Evolutionary conservation across 108 stramenopile genomes (phyloP), one percentile per base, ranked within the genome.

Genomic region (Cyclotella cryptica): DNA sequence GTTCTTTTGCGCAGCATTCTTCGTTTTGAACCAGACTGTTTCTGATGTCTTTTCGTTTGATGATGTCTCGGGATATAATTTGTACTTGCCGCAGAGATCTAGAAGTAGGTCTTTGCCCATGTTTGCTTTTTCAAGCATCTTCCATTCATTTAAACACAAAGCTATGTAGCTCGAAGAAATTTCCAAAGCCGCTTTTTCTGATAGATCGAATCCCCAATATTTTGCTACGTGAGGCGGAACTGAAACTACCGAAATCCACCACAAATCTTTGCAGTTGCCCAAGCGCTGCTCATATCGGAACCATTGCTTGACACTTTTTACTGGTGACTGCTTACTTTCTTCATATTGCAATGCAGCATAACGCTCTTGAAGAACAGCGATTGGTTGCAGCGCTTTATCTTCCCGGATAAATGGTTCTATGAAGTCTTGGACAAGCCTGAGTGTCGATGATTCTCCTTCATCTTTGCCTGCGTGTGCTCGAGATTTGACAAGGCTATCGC

Each of bases 1-100:
- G 26, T 65, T 79, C 43, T 70, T 79, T 64, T 66, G 69, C 6
- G 78, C 69, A 13, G 41, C 70, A 14, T 44, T 66, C 45, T 79
- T 79, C 4, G 47, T 66, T 72, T 79, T 79, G 78, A 79, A 79
- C 44, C 15, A 61, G 10, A 62, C 7, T 61, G 41, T 58, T 57
- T 43, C 70, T 44, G 15, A 42, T 43, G 27, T 29, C 2, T 14
- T 9, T 35, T 43, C 39, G 13, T 52, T 67, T 42, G 41, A 60
- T 58, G 19, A 12, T 41, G 18, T 72, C 49, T 10, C 42, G 14
- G 45, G 19, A 5, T 9, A 2, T 8, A 53, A 10, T 17, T 68
- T 68, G 30, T 53, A 68, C 28, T 18, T 27, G 17, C 67, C 67
- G 28, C 28, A 79, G 28, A 79, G 11, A 39, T 66, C 70, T 7